Conservation (phyloP, 2,329 filamentous ascomycete genomes). For the Cladosporium sp. region DNA sequence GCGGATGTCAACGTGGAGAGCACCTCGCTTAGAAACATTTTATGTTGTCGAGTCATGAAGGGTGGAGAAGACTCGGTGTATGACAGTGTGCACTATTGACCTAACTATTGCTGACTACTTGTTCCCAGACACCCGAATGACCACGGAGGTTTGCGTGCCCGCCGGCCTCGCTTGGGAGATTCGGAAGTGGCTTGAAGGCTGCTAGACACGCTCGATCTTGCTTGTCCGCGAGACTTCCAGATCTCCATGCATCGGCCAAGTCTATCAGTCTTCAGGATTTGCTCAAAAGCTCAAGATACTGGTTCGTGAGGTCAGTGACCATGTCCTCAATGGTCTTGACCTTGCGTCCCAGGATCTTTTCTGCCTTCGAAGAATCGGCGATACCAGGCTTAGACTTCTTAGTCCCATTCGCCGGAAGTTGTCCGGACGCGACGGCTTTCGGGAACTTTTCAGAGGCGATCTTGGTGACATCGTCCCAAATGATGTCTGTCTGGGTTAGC, state of each 20-base stretch:
- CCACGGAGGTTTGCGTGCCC: too few species aligned
- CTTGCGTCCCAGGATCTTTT: slow-evolving; percentile 5
- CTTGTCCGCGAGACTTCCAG: too few species aligned
- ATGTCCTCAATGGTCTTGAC: slow-evolving; percentile 6
- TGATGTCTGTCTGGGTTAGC: background rate
- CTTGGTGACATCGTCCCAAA: slow-evolving; percentile 3
- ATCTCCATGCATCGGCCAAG: too few species aligned
- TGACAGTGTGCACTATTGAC: background rate
- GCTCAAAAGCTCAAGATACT: slow-evolving; percentile 9
- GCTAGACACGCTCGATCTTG: too few species aligned
- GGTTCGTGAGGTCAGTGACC: background rate
- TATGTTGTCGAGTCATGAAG: background rate
- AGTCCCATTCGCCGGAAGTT: background rate
- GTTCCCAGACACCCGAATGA: too few species aligned
- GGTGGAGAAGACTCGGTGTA: background rate
- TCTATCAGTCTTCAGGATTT: background rate
- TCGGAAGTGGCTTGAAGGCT: too few species aligned
- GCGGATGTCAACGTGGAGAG: background rate
- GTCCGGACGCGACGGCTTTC: slow-evolving; percentile 4
- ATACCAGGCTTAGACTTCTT: slow-evolving; percentile 7
- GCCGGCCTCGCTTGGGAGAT: too few species aligned
- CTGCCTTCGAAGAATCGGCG: background rate
- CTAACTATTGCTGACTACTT: too few species aligned
- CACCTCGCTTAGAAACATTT: background rate
- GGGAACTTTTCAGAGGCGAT: slow-evolving; percentile 7